Evolutionary conservation across 2,329 filamentous ascomycete species (phyloP).

Genomic region (Botrytis fragariae): DNA sequence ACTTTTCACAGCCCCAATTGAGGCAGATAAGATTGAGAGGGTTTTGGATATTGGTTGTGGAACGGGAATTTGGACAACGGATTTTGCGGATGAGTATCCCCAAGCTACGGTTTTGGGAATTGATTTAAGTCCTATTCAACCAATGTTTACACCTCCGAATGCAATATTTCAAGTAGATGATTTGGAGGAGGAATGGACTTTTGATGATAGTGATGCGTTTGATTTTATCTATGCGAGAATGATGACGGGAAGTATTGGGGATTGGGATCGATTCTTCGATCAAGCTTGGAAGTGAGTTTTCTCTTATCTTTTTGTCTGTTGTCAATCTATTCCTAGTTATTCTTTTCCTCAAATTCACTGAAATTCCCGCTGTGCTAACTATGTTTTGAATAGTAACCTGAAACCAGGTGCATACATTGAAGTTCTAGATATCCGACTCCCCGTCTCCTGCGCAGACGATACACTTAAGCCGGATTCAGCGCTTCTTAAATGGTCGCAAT

Average conservation of each 20-base stretch:
- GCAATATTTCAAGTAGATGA: slow-evolving; percentile 58
- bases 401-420: slow-evolving; percentile 16
- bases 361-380: not conserved
- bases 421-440: not conserved
- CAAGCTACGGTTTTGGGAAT: slow-evolving; percentile 14
- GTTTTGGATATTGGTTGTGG: slow-evolving; percentile 17
- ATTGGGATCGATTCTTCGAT: slow-evolving; percentile 17
- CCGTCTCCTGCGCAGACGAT: not conserved
- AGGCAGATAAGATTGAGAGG: not conserved
- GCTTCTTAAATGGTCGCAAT: slow-evolving; percentile 12
- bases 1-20: slow-evolving; percentile 2
- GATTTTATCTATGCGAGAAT: slow-evolving; percentile 26
- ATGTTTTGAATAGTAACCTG: not conserved
- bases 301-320: too few species aligned
- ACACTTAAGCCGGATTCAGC: not conserved
- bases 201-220: slow-evolving; percentile 39
- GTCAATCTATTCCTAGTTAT: too few species aligned
- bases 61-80: slow-evolving; percentile 17
- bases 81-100: slow-evolving; percentile 19
- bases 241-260: slow-evolving; percentile 13
- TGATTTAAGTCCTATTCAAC: slow-evolving; percentile 35
- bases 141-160: slow-evolving; percentile 52
- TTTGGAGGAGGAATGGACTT: slow-evolving; percentile 52
- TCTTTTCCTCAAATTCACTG: too few species aligned
- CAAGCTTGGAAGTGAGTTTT: slow-evolving; percentile 14